Evolutionary conservation across 176 grass and related monocot species (phyloP), one percentile per base, ranked within the genome.

Genomic region (Puya raimondii): DNA sequence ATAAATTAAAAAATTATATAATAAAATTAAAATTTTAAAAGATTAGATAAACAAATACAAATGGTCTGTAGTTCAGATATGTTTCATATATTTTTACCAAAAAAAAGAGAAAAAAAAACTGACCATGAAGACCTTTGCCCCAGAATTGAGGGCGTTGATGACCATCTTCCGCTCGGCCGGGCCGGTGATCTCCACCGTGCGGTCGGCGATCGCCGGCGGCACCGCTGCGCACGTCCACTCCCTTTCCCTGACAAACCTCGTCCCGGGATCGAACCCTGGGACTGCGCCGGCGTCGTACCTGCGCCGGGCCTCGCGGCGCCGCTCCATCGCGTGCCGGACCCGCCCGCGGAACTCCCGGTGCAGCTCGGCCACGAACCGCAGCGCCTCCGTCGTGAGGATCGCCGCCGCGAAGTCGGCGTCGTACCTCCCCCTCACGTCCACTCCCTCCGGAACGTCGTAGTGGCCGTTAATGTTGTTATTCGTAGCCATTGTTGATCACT

Each of bases 91-190:
- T n/a, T n/a, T n/a, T n/a, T n/a, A n/a, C n/a, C n/a, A n/a, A n/a
- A n/a, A n/a, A n/a, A n/a, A n/a, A n/a, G n/a, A n/a, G n/a, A 26
- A 26, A 26, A 26, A 26, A 26, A 14, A 50, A 73, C 73, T 68
- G 70, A 90, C 88, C 88, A 91, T 91, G 76, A 91, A 96, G 29
- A 96, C 88, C 85, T 89, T 96, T 63, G 92, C 88, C 2, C 93
- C 89, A 48, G 83, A 96, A 80, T 96, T 96, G 73, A 96, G 88
- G 12, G 93, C 88, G 76, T 96, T 96, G 79, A 96, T 96, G 73
- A 96, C 81, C 88, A 92, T 96, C 83, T 92, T 96, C 74, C 89
- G 51, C 76, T 89, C 86, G 21, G 79, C 84, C 10, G 93, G 93
- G 3, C 93, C 89, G 9, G 93, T 96, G 84, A 96, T 96, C 88